A percentile compares a stretch with the other conserved stretches of the same genome.
phyloP scores from a whole-genome alignment of 1,284 basidiomycete genomes.

The Schizophyllum commune region DNA sequence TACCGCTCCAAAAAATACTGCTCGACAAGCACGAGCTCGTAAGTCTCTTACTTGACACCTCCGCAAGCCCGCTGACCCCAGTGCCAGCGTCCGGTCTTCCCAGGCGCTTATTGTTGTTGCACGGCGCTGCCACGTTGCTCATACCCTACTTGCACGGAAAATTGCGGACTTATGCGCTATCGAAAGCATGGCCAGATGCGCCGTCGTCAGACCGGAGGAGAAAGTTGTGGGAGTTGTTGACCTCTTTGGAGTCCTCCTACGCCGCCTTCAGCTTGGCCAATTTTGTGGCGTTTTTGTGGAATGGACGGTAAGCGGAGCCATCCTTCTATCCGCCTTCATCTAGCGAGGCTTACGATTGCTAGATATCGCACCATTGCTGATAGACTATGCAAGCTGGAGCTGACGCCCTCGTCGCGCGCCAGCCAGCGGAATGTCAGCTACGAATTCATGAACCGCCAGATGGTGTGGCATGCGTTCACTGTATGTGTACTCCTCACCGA shows the following conservation, averaged over 20 bases:
- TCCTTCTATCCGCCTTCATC: background rate
- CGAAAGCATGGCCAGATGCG: constrained; percentile 84
- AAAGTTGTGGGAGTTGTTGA: constrained; percentile 69
- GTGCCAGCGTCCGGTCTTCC: constrained; percentile 53
- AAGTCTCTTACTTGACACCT: constrained; percentile 15
- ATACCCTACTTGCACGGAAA: constrained; percentile 76
- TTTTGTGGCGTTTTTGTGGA: constrained; percentile 80
- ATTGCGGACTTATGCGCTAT: constrained; percentile 69
- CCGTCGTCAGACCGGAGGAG: constrained; percentile 72
- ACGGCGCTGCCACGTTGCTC: constrained; percentile 70
- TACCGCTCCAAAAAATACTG: constrained; percentile 20
- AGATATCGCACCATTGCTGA: constrained; percentile 87
- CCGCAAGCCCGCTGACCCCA: constrained; percentile 11
- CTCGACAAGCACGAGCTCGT: constrained; percentile 28
- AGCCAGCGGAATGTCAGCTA: constrained; percentile 88
- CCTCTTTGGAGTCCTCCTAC: constrained; percentile 61
- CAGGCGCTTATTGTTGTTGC: constrained; percentile 52
- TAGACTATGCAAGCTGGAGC: constrained; percentile 70
- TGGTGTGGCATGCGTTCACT: constrained; percentile 99
- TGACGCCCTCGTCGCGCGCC: constrained; percentile 68
- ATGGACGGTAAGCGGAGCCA: constrained; percentile 59
- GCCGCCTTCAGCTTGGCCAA: constrained; percentile 59
- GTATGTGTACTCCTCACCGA: constrained; percentile 36
- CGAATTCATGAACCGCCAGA: constrained; percentile 98
- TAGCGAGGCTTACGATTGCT: constrained; percentile 4